Base-by-base conservation (phyloP, 331 rosid species). In the Dryas integrifolia region DNA sequence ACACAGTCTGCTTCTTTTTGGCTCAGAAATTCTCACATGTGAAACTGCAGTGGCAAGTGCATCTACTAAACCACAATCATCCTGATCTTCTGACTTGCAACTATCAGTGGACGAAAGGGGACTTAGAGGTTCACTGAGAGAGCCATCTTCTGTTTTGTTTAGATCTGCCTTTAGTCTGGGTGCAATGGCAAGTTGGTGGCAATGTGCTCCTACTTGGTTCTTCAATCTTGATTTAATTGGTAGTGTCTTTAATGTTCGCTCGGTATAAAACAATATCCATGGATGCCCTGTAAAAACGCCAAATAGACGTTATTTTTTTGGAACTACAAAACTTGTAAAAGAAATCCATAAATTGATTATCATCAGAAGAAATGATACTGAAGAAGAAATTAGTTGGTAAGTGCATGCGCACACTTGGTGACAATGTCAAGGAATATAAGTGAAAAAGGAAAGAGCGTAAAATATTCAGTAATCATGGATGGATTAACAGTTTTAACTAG, bases 191-290 rank as follows among this genome's bases (percentile, higher is more conserved):
- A 72, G 70, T 73, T 66, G 92, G 47, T 72, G 82, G 78, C 79
- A 73, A 44, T 86, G 40, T n/a, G 75, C 80, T 57, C 89, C 86
- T 4, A 45, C 57, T 77, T 80, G 91, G 76, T 88, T 81, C 84
- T 86, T 90, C 50, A 49, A 73, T 65, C 77, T 90, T 56, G 80
- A 66, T 78, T 83, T 92, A 67, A 87, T 35, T 45, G 99, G 90
- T 10, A 95, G 85, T 72, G 82, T 69, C 57, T 78, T 80, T 21
- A 86, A 73, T 6, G 96, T 76, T 7, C 88, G 85, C 18, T 84
- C 94, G 5, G 99, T 95, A 77, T 95, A 90, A 82, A 95, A 95
- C 76, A 88, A 72, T 67, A 95, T 74, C 99, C 99, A 95, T n/a
- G 99, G 97, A 81, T 95, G 97, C 82, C 94, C 99, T 95, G 97